Base-by-base conservation (phyloP, 257 asterid genomes). In the Ballota nigra region DNA sequence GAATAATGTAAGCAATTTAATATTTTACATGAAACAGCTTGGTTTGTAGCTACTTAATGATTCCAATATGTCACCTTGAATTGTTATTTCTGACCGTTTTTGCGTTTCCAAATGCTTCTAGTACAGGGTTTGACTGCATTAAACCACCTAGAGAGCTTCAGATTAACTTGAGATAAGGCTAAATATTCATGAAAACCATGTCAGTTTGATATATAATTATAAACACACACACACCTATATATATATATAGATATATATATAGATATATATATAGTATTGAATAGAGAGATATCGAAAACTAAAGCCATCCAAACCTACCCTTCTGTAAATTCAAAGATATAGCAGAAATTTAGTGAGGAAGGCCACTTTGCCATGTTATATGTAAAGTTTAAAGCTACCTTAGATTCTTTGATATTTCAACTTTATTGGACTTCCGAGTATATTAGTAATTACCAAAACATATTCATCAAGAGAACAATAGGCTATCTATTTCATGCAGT, bases 41-140 rank as follows among this genome's bases (percentile, higher is more conserved):
- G 41, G 31, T 12, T n/a, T 52, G 33, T 11, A 24, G 10, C 45
- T 28, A 70, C 28, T 24, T 67, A 53, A 65, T 19, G 63, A 58
- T 63, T 80, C 62, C 59, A 45, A 65, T 20, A 7, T n/a, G 62
- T 85, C 70, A 88, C 99, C 99, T 94, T 49, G 99, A 94, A 82
- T 94, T 94, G 86, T 94, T 91, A 66, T 94, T 94, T 86, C 97
- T 87, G 68, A 94, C 97, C 31, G 98, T 94, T 91, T 94, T 94
- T 68, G 98, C 98, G 84, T 94, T 94, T 77, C 98, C 98, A 82
- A 94, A 94, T 78, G 98, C 98, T 86, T 94, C 98, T 61, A 94
- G 96, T 47, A 94, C 97, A 34, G 99, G 99, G 79, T 94, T 94
- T 47, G 99, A 94, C 99, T 94, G 97, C 89, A 93, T 26, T 38